Evolutionary conservation across 192 early-diverging fungal genomes (phyloP).

Genomic region (Lunasporangiospora selenospora): DNA sequence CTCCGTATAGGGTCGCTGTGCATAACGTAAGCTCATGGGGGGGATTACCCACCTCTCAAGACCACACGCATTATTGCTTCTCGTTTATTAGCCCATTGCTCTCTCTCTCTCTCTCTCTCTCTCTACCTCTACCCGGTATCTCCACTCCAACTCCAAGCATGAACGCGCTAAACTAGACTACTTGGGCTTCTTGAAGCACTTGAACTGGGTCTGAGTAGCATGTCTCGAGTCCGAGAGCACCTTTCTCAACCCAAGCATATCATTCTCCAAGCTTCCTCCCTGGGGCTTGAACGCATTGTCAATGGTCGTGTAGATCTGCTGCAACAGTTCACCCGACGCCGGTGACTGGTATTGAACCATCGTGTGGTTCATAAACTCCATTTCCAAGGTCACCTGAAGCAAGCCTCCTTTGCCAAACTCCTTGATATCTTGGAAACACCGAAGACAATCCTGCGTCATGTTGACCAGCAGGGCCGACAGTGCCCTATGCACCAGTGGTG

Average conservation of each 20-base stretch:
- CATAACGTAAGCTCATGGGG: no score
- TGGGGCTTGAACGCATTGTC: conserved; percentile 67
- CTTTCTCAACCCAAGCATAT: conserved; percentile 60
- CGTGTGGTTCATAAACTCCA: conserved; percentile 87
- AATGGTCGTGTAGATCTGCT: conserved; percentile 78
- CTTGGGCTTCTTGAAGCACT: conserved; percentile 61
- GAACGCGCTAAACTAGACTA: no score
- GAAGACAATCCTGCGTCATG: conserved; percentile 83
- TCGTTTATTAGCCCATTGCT: no score
- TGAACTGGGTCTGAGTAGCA: conserved; percentile 61
- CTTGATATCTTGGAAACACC: conserved; percentile 80
- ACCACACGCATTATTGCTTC: no score
- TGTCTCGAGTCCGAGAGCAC: conserved; percentile 57
- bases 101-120: no score
- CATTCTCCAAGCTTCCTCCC: conserved; percentile 56
- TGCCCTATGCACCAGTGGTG: conserved; percentile 78
- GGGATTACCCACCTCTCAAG: no score
- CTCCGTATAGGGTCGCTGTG: no score
- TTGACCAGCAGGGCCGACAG: conserved; percentile 74
- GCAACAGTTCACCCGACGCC: conserved; percentile 69
- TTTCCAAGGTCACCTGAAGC: conserved; percentile 94
- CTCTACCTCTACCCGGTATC: no score
- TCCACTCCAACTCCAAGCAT: no score
- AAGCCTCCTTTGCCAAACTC: conserved; percentile 90
- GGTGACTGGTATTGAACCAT: conserved; percentile 78